These are phyloP conservation scores for Eucalyptus rudis DNA, from an alignment of 345 rosid genomes.

Conservation along the genomic window DNA sequence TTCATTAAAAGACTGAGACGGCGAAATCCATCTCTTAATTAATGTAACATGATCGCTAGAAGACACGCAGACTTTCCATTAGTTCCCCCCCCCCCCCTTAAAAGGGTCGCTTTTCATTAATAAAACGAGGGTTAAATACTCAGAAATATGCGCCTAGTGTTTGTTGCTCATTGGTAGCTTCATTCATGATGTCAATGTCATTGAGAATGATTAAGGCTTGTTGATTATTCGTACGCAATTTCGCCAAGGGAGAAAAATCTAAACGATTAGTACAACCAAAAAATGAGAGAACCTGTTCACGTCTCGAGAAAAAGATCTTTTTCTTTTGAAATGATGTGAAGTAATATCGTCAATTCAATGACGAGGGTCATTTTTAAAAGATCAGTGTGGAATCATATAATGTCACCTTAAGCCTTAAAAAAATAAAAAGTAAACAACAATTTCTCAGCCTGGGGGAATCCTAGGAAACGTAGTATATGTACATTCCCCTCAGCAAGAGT, in stretches of 20 bases:
- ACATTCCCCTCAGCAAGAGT: not conserved
- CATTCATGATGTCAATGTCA: constrained; percentile 16
- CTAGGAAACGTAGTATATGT: not conserved
- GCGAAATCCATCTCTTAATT: not conserved
- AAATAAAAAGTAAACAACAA: not conserved
- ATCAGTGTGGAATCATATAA: not conserved
- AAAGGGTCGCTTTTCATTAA: too few relatives aligned
- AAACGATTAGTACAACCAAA: too few relatives aligned
- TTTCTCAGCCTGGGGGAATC: not conserved
- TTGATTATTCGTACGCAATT: too few relatives aligned
- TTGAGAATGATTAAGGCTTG: not conserved
- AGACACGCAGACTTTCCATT: not conserved
- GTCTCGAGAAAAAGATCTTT: too few relatives aligned
- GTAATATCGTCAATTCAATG: not conserved
- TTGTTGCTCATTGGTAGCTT: not conserved
- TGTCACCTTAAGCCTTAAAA: not conserved
- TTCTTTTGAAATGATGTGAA: not conserved
- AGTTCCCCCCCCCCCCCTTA: too few relatives aligned
- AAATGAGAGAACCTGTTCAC: too few relatives aligned
- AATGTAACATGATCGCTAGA: not conserved
- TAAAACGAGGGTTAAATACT: not conserved
- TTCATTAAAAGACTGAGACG: not conserved
- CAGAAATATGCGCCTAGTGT: not conserved
- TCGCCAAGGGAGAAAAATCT: too few relatives aligned
- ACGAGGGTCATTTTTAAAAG: not conserved